phyloP scores from a whole-genome alignment of 2,329 filamentous ascomycete genomes.

The Ceratocystis ficicola region DNA sequence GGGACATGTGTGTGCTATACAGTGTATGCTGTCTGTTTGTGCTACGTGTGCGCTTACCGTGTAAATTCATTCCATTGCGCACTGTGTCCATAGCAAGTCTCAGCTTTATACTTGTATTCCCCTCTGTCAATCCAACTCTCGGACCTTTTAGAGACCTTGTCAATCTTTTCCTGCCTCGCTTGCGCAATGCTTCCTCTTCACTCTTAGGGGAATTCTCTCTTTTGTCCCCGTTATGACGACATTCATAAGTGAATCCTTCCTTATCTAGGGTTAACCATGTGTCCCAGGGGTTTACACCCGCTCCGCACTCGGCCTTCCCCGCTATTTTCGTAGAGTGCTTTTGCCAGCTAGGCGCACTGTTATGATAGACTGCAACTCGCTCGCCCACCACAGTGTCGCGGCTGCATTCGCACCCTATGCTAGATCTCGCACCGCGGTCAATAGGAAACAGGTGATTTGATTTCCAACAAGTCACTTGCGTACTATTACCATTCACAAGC shows the following conservation, averaged over 20 bases:
- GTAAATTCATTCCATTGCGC: too few relatives aligned
- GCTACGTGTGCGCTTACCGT: too few relatives aligned
- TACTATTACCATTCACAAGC: neutral
- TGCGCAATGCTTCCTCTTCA: neutral
- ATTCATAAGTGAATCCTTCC: neutral
- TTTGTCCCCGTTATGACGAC: neutral
- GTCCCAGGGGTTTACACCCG: neutral
- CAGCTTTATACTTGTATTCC: too few relatives aligned
- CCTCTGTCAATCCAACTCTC: too few relatives aligned
- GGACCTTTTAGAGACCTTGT: too few relatives aligned
- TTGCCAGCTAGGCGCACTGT: neutral
- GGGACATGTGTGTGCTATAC: too few relatives aligned
- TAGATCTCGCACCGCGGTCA: neutral
- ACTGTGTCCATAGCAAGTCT: too few relatives aligned
- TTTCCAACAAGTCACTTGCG: neutral
- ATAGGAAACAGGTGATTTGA: neutral
- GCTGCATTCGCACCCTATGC: neutral
- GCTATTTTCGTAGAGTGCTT: neutral
- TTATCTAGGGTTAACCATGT: neutral
- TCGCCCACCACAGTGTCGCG: neutral
- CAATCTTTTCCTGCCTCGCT: neutral
- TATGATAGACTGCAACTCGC: neutral
- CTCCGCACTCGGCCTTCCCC: constrained; percentile 2
- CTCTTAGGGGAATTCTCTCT: neutral
- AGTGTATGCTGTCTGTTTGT: too few relatives aligned